Evolutionary conservation across 2,329 filamentous ascomycete genomes (phyloP).

Genomic region (Beauveria sp.): DNA sequence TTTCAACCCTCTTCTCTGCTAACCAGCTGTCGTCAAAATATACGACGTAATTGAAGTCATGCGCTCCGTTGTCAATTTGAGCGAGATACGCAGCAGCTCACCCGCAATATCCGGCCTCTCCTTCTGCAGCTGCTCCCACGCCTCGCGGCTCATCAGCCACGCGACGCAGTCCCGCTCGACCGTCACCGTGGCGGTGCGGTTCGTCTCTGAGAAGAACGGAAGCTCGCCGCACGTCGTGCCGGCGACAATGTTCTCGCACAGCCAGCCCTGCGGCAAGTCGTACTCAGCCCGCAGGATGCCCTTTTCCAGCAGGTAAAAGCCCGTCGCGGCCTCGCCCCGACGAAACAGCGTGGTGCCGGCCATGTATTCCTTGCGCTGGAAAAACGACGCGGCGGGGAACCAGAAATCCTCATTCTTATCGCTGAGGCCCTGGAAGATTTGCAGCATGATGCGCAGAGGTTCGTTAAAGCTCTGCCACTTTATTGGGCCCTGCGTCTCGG

Average conservation of each 20-base stretch:
- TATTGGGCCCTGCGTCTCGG: constrained; percentile 49
- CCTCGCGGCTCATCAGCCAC: constrained; percentile 68
- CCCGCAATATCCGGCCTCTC: constrained; percentile 69
- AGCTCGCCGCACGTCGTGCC: constrained; percentile 94
- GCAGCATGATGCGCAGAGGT: constrained; percentile 82
- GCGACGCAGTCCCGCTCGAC: constrained; percentile 75
- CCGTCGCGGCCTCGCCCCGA: constrained; percentile 66
- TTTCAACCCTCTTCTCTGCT: not conserved
- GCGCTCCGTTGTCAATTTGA: constrained; percentile 90
- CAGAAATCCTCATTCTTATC: constrained; percentile 90
- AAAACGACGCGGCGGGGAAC: constrained; percentile 73
- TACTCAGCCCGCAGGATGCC: constrained; percentile 90
- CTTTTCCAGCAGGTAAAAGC: constrained; percentile 84
- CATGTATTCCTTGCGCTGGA: constrained; percentile 58
- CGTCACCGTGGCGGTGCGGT: constrained; percentile 75
- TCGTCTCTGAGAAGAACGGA: constrained; percentile 90
- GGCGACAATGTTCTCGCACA: constrained; percentile 86
- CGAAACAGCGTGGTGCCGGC: constrained; percentile 69
- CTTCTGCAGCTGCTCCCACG: constrained; percentile 66
- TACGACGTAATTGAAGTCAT: constrained; percentile 64
- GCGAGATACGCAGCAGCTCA: constrained; percentile 76
- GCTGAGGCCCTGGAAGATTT: constrained; percentile 88
- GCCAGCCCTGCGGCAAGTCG: constrained; percentile 77
- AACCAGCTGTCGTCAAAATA: constrained; percentile 43
- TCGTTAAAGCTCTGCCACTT: constrained; percentile 85